A percentile compares a stretch with the other conserved stretches of the same genome.
phyloP scores from a whole-genome alignment of 192 early-diverging fungal genomes.

The Umbelopsis ramanniana region DNA sequence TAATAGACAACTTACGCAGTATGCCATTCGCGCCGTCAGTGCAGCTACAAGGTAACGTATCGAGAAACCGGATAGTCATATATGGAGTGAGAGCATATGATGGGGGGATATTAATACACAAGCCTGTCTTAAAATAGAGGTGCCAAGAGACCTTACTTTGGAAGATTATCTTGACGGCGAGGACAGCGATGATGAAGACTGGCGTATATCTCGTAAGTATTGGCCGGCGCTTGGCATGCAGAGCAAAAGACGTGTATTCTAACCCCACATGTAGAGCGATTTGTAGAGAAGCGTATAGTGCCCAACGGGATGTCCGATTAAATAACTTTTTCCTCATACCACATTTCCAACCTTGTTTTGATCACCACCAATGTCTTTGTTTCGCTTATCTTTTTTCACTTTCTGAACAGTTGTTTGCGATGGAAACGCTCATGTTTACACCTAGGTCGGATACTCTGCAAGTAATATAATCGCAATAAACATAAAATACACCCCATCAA shows the following conservation, averaged over 20 bases:
- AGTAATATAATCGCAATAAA: neutral
- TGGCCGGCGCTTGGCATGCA: neutral
- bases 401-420: too few species aligned
- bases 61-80: neutral
- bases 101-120: neutral
- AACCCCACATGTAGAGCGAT: conserved; percentile 85
- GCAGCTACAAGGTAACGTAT: conserved; percentile 68
- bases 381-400: too few species aligned
- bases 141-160: conserved; percentile 37
- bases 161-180: conserved; percentile 44
- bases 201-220: conserved; percentile 10
- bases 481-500: neutral
- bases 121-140: conserved; percentile 11
- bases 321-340: neutral
- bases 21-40: conserved; percentile 81
- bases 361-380: too few species aligned
- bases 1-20: conserved; percentile 67
- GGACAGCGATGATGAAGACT: conserved; percentile 42
- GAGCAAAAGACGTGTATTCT: neutral
- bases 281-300: conserved; percentile 83
- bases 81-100: neutral
- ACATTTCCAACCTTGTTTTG: too few species aligned
- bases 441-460: too few species aligned
- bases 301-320: conserved; percentile 11
- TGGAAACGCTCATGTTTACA: too few species aligned